Percentiles rank a stretch among this genome's conserved stretches.
These are phyloP conservation scores for Curvularia sp. DNA, from an alignment of 2,329 filamentous ascomycete genomes.

Conservation along the genomic window DNA sequence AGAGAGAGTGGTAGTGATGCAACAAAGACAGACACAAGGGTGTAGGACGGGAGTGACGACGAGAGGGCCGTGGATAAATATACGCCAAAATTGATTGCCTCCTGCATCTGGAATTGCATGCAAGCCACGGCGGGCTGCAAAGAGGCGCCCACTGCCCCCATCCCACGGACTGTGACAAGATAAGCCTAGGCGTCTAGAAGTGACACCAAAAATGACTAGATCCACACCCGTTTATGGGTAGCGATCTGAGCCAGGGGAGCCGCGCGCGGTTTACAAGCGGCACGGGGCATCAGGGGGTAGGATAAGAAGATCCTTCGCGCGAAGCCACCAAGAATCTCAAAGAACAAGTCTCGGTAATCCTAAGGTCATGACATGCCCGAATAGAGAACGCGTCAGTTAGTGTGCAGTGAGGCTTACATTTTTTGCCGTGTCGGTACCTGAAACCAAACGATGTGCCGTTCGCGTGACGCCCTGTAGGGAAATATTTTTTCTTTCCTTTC, in stretches of 20 bases:
- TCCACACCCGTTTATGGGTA: constrained; percentile 22
- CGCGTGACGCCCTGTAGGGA: background rate
- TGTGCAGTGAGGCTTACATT: background rate
- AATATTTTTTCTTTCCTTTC: constrained; percentile 19
- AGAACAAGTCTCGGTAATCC: constrained; percentile 4
- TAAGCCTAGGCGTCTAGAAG: constrained; percentile 19
- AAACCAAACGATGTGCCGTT: constrained; percentile 13
- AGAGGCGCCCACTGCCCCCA: constrained; percentile 7
- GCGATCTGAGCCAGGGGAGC: constrained; percentile 28
- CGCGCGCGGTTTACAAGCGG: constrained; percentile 28
- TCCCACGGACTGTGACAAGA: constrained; percentile 15
- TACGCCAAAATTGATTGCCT: constrained; percentile 19
- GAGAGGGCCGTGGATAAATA: constrained; percentile 31
- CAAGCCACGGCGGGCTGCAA: constrained; percentile 23
- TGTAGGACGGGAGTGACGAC: constrained; percentile 25
- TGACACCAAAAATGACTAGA: constrained; percentile 20
- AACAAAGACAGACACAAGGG: constrained; percentile 28
- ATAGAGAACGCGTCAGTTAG: background rate
- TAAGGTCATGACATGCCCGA: background rate
- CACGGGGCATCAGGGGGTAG: constrained; percentile 26
- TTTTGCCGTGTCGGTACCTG: constrained; percentile 4
- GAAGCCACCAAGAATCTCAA: background rate
- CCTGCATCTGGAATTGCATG: constrained; percentile 25
- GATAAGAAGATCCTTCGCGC: constrained; percentile 17
- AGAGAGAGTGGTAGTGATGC: constrained; percentile 5